Evolutionary conservation across 2,329 filamentous ascomycete species (phyloP), one percentile per base, ranked within the genome.

Genomic region (Westerdykella sp.): DNA sequence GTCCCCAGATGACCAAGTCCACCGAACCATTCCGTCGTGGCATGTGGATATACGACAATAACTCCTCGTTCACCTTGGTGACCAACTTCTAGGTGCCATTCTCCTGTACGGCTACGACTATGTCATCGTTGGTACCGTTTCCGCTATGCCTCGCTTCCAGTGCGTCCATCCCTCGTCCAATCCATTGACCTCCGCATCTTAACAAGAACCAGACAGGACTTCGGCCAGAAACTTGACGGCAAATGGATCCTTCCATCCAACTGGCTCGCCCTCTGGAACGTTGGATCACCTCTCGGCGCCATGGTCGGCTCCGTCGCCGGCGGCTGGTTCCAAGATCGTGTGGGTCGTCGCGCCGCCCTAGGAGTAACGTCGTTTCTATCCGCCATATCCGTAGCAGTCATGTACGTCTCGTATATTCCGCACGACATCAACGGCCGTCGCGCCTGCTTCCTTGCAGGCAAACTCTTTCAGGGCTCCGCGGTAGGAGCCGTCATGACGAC

Each of bases 391-490:
- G 59, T 62, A 5, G 57, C 56, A 11, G 42, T 61, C 37, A 58
- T 60, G 55, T 61, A 55, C 43, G 51, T 56, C 31, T 60, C 55
- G 13, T 61, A 62, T 34, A 50, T 61, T 1, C 57, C 59, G 4
- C 12, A 37, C 6, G 45, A 47, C 35, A 54, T 53, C 37, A 46
- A 47, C n/a, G 47, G 51, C 5, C 57, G 59, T 25, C 57, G 59
- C 13, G 53, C 51, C 21, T 50, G 49, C 9, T 75, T 75, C 50
- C 62, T 75, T 4, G 61, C 65, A 1, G 73, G 69, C 31, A 73
- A 74, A 44, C 59, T 71, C n/a, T 53, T 73, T 14, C 69, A 74
- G 42, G 73, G 74, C 7, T 54, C 68, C 37, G 63, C 69, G 1
- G 67, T 74, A 31, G 73, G 74, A 11, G 66, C 71, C 37, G 60